Base-by-base conservation (phyloP, 208 protist genomes). In the Polymyxa betae region DNA sequence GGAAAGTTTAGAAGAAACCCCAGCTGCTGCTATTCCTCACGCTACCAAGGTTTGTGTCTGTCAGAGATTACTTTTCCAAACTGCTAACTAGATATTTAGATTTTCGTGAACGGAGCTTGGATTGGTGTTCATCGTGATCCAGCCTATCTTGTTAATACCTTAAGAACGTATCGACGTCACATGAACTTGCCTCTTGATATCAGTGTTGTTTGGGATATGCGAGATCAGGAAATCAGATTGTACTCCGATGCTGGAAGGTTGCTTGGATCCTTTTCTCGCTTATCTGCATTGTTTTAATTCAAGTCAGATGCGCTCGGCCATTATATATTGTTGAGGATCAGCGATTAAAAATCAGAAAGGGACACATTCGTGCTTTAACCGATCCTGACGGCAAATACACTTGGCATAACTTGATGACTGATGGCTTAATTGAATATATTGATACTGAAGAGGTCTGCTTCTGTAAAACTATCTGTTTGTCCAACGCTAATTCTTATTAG, bases 71-170 rank as follows among this genome's bases (percentile, higher is more conserved):
- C 10, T 45, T 68, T 91, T 29, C 44, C n/a, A 45, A 45, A 10
- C 44, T 60, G 87, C 32, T 29, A n/a, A n/a, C n/a, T n/a, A n/a
- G n/a, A 35, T 90, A 12, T 38, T 94, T 0, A 97, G 92, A 92
- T 98, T n/a, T 98, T 98, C 90, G 92, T 98, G 32, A 98, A 98
- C 93, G 97, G 97, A 87, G 90, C 87, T 0, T 98, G 96, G 97
- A 91, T 97, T 0, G 97, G 97, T 88, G 95, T 98, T 60, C 94
- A 97, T 89, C 77, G 46, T 20, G 46, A 97, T 60, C 95, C 97
- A 0, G 54, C 94, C 29, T 88, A 94, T 29, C 78, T 97, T 5
- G 91, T 97, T 0, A 40, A 90, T 10, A 92, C 45, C 1, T 91
- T 98, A 41, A 88, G 93, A 32, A 29, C 91, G 5, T 46, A 96